A percentile compares a stretch with the other conserved stretches of the same genome.
These are phyloP conservation scores for Aspergillus arachidicola DNA, from an alignment of 2,329 filamentous ascomycete genomes.

Conservation along the genomic window DNA sequence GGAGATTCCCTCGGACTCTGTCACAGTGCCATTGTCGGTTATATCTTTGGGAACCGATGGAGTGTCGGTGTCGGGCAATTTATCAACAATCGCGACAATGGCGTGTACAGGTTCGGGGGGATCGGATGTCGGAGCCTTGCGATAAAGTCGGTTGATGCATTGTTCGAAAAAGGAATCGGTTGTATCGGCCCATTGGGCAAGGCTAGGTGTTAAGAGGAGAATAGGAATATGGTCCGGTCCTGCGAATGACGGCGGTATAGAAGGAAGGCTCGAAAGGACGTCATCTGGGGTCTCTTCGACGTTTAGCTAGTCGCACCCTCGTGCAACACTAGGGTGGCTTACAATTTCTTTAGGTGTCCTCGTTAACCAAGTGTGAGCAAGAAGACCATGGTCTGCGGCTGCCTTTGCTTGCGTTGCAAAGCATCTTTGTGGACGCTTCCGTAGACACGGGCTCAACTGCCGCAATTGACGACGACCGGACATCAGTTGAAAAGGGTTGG, in stretches of 20 bases:
- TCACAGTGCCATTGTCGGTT: neutral
- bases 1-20: constrained; percentile 39
- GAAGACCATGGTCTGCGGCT: constrained; percentile 10
- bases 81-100: constrained; percentile 41
- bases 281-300: constrained; percentile 31
- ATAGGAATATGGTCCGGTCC: constrained; percentile 30
- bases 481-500: constrained; percentile 7
- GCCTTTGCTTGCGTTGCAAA: constrained; percentile 20
- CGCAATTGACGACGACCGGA: constrained; percentile 9
- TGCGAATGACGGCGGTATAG: constrained; percentile 17
- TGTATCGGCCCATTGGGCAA: constrained; percentile 41
- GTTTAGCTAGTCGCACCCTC: constrained; percentile 8
- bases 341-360: constrained; percentile 33
- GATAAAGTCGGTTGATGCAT: constrained; percentile 32
- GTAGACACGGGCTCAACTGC: neutral
- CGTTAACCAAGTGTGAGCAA: constrained; percentile 39
- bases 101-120: constrained; percentile 25
- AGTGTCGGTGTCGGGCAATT: constrained; percentile 29
- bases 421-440: constrained; percentile 15
- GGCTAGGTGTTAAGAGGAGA: constrained; percentile 40
- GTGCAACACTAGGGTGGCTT: constrained; percentile 9
- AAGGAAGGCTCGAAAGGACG: constrained; percentile 31
- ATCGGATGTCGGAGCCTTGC: constrained; percentile 10
- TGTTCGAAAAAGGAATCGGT: constrained; percentile 33
- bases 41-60: neutral